phyloP scores from a whole-genome alignment of 164 flowering plant genomes.

The Berberis vulgaris region DNA sequence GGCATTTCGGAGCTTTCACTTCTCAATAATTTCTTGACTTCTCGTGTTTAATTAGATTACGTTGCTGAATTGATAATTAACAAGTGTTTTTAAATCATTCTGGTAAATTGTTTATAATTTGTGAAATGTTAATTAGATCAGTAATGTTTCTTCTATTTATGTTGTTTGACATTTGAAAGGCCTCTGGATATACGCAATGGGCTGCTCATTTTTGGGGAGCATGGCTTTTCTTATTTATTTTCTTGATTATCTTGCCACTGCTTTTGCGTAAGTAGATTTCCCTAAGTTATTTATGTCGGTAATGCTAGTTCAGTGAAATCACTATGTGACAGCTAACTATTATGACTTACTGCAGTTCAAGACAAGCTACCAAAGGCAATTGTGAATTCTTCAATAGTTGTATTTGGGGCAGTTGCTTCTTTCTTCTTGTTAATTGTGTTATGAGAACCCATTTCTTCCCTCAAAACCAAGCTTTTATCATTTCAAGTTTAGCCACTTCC shows the following conservation, averaged over 20 bases:
- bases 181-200: constrained; percentile 89
- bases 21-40: constrained; percentile 28
- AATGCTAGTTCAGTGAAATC: neutral
- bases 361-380: constrained; percentile 85
- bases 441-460: neutral
- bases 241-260: constrained; percentile 75
- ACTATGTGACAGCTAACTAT: neutral
- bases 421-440: neutral
- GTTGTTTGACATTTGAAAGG: constrained; percentile 28
- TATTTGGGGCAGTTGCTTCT: constrained; percentile 78
- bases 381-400: constrained; percentile 74
- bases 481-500: too few species aligned
- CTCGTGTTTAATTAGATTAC: neutral
- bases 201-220: constrained; percentile 96
- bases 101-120: too few species aligned
- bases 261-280: constrained; percentile 58
- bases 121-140: too few species aligned
- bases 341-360: constrained; percentile 48
- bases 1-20: constrained; percentile 35
- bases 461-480: too few species aligned
- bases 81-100: too few species aligned
- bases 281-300: neutral
- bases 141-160: neutral
- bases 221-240: constrained; percentile 76
- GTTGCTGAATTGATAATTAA: too few species aligned